A percentile compares a stretch with the other conserved stretches of the same genome.
These are phyloP conservation scores for Misopates orontium DNA, from an alignment of 257 asterid genomes.

Conservation along the genomic window DNA sequence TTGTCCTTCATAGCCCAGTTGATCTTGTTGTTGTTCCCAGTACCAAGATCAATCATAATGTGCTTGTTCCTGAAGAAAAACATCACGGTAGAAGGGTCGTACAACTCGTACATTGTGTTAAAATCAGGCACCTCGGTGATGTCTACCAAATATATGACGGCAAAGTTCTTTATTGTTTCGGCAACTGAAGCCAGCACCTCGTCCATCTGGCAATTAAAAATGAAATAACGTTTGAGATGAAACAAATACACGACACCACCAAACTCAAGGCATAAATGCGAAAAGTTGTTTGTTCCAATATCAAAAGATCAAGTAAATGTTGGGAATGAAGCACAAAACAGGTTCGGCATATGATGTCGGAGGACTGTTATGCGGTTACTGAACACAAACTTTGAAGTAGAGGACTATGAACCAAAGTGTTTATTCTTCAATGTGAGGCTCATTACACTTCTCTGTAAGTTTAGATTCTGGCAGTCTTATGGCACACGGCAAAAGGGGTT, in stretches of 20 bases:
- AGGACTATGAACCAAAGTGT: too few species aligned
- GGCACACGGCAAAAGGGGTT: too few species aligned
- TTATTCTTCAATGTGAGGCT: too few species aligned
- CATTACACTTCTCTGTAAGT: too few species aligned
- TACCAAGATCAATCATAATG: slow-evolving; percentile 96
- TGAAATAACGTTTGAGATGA: slow-evolving; percentile 10
- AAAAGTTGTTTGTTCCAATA: too few species aligned
- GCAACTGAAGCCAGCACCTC: slow-evolving; percentile 87
- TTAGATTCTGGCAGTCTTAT: too few species aligned
- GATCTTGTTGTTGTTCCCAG: slow-evolving; percentile 94
- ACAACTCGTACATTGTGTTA: slow-evolving; percentile 93
- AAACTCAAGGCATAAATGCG: too few species aligned
- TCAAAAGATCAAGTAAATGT: too few species aligned
- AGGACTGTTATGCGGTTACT: too few species aligned
- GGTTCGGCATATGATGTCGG: too few species aligned
- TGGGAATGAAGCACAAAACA: too few species aligned
- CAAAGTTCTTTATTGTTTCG: slow-evolving; percentile 83
- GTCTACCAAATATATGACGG: slow-evolving; percentile 82
- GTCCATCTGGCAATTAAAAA: slow-evolving; percentile 64
- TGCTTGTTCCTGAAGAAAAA: slow-evolving; percentile 97
- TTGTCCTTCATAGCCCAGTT: slow-evolving; percentile 97
- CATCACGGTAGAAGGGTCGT: slow-evolving; percentile 90
- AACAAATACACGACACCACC: not conserved
- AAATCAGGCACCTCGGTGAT: slow-evolving; percentile 92
- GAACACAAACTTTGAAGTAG: too few species aligned